Percentiles rank a stretch among this genome's conserved stretches.
Conservation (phyloP, 352 stramenopile genomes). For the Phytophthora foliorum region DNA sequence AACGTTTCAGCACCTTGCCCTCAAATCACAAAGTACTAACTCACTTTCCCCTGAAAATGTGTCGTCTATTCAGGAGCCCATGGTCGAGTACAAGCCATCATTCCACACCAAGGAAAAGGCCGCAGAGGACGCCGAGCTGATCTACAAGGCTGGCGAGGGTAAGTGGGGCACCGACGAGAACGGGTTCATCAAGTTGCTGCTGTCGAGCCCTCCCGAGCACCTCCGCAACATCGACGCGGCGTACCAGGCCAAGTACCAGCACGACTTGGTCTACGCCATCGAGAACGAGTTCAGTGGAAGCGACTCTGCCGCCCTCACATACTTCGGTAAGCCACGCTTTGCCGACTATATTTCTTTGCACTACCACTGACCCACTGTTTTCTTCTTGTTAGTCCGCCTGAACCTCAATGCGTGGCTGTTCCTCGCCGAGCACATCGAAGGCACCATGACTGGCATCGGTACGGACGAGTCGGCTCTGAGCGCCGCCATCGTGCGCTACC, state of each 20-base stretch:
- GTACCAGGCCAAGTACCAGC: slow-evolving; percentile 72
- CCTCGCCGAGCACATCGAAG: slow-evolving; percentile 70
- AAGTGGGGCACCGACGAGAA: slow-evolving; percentile 85
- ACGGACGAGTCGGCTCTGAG: slow-evolving; percentile 77
- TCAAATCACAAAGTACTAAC: slow-evolving; percentile 8
- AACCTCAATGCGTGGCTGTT: slow-evolving; percentile 67
- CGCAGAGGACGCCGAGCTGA: slow-evolving; percentile 60
- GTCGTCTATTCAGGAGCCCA: slow-evolving; percentile 26
- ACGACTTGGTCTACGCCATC: slow-evolving; percentile 65
- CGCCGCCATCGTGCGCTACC: slow-evolving; percentile 75
- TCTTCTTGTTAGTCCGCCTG: slow-evolving; percentile 44
- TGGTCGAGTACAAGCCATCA: slow-evolving; percentile 51
- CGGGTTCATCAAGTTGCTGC: slow-evolving; percentile 67
- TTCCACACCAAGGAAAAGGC: slow-evolving; percentile 79
- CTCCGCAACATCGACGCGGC: slow-evolving; percentile 62
- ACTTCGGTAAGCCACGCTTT: slow-evolving; percentile 48
- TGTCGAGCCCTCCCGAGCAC: slow-evolving; percentile 70
- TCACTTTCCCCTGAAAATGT: background rate
- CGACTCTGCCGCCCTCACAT: slow-evolving; percentile 56
- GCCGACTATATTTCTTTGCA: background rate
- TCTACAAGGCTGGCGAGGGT: slow-evolving; percentile 84
- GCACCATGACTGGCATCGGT: slow-evolving; percentile 73
- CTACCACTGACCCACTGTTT: slow-evolving; percentile 2
- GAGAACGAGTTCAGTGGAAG: slow-evolving; percentile 77
- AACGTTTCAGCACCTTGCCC: background rate